Percentiles rank a stretch among this genome's conserved stretches.
These are phyloP conservation scores for Candida coquimbonensis DNA, from an alignment of 805 yeast species.

Conservation along the genomic window DNA sequence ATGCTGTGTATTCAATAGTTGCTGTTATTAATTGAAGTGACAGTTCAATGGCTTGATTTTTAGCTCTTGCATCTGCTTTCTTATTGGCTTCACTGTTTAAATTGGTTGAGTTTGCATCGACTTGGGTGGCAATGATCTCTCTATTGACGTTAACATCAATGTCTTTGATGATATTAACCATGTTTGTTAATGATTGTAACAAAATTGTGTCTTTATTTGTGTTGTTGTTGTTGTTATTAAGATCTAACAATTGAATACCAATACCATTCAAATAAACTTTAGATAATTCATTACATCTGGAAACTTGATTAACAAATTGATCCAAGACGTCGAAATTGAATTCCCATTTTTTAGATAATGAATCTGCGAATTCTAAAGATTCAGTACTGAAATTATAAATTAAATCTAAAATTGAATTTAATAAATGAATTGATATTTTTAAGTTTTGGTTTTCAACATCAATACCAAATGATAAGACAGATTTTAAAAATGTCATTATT, in stretches of 20 bases:
- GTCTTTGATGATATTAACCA: constrained; percentile 21
- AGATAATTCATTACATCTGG: constrained; percentile 26
- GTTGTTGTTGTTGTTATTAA: constrained; percentile 6
- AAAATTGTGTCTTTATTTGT: constrained; percentile 16
- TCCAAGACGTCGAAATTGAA: constrained; percentile 11
- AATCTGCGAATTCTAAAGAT: constrained; percentile 43
- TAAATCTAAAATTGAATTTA: constrained; percentile 49
- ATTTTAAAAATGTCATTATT: constrained; percentile 22
- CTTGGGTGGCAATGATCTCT: constrained; percentile 17
- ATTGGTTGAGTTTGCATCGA: constrained; percentile 24
- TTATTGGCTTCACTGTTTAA: constrained; percentile 32
- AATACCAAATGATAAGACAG: constrained; percentile 23
- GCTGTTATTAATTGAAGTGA: constrained; percentile 74
- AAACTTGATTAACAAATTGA: constrained; percentile 6
- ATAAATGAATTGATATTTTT: constrained; percentile 34
- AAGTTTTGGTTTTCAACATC: constrained; percentile 22
- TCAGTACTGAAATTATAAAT: constrained; percentile 56
- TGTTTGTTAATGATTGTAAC: constrained; percentile 18
- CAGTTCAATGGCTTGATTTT: constrained; percentile 59
- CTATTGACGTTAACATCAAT: constrained; percentile 29
- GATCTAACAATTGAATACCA: constrained; percentile 29
- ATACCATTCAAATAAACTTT: constrained; percentile 31
- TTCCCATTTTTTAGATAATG: constrained; percentile 12
- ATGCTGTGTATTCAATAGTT: constrained; percentile 50
- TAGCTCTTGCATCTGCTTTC: constrained; percentile 39